Base-by-base conservation (phyloP, 139 green algal species). In the Chlorella sp. region DNA sequence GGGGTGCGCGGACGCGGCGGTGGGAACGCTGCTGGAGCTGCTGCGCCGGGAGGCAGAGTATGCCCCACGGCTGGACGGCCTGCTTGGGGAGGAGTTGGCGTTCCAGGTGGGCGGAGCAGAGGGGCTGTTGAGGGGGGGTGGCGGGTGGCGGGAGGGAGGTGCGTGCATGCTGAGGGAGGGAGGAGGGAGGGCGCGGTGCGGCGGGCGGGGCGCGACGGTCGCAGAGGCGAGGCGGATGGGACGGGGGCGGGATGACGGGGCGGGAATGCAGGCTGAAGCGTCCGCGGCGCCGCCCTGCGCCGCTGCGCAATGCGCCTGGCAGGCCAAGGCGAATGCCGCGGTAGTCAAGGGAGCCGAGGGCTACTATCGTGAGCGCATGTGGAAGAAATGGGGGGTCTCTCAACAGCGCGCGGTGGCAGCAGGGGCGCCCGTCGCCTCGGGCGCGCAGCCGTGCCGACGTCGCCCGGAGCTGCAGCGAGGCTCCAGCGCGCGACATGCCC, bases 351-450 rank as follows among this genome's bases (percentile, higher is more conserved):
- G 81, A 0, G 88, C 87, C 1, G 85, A 92, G 70, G 41, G 36
- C 12, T 93, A 93, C 77, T 93, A 93, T 75, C 59, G 81, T 14
- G n/a, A n/a, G n/a, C n/a, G n/a, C n/a, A n/a, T n/a, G n/a, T n/a
- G n/a, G n/a, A n/a, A n/a, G n/a, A n/a, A n/a, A n/a, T n/a, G n/a
- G n/a, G n/a, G n/a, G n/a, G n/a, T n/a, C n/a, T n/a, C n/a, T n/a
- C n/a, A n/a, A n/a, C n/a, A n/a, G n/a, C n/a, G n/a, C n/a, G n/a
- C n/a, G n/a, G n/a, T n/a, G n/a, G n/a, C n/a, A n/a, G n/a, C n/a
- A n/a, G n/a, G n/a, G n/a, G n/a, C n/a, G n/a, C n/a, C n/a, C n/a
- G n/a, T n/a, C n/a, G n/a, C n/a, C n/a, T n/a, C n/a, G n/a, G n/a
- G n/a, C n/a, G n/a, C n/a, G n/a, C n/a, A n/a, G n/a, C n/a, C n/a